Conservation (phyloP, 495 filamentous ascomycete genomes). For the Talaromyces trachyspermus region DNA sequence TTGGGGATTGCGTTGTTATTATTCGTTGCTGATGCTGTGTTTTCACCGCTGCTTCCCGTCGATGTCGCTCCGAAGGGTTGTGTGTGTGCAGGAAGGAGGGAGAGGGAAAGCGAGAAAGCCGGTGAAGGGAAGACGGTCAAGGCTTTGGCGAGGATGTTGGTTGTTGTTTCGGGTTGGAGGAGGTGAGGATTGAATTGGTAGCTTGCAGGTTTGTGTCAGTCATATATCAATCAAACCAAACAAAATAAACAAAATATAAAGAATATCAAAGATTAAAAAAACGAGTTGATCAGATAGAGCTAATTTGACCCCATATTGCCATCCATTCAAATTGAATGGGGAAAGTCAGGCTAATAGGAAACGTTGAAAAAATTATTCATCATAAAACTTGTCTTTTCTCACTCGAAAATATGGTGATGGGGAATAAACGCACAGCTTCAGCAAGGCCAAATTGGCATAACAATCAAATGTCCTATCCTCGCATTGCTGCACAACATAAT, state of each 20-base stretch:
- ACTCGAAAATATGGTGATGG: slow-evolving; percentile 8
- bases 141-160: slow-evolving; percentile 97
- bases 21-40: too few species aligned
- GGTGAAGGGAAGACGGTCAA: slow-evolving; percentile 95
- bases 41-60: too few species aligned
- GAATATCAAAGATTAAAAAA: not conserved
- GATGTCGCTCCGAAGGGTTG: slow-evolving; percentile 50
- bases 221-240: too few species aligned
- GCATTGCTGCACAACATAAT: slow-evolving; percentile 91
- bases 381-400: slow-evolving; percentile 27
- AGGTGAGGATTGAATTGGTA: slow-evolving; percentile 99
- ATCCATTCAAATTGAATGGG: not conserved
- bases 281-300: slow-evolving; percentile 52
- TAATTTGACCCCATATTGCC: slow-evolving; percentile 30
- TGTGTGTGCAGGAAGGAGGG: slow-evolving; percentile 78
- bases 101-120: slow-evolving; percentile 87
- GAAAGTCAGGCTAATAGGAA: slow-evolving; percentile 93
- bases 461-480: slow-evolving; percentile 89
- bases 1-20: too few species aligned
- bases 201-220: slow-evolving; percentile 35
- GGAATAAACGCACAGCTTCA: slow-evolving; percentile 83
- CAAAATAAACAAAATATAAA: not conserved
- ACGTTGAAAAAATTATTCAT: slow-evolving; percentile 74
- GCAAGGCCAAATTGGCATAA: slow-evolving; percentile 88
- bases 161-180: slow-evolving; percentile 89